Conservation (phyloP, 306 rosid species). For the Prinsepia uniflora region DNA sequence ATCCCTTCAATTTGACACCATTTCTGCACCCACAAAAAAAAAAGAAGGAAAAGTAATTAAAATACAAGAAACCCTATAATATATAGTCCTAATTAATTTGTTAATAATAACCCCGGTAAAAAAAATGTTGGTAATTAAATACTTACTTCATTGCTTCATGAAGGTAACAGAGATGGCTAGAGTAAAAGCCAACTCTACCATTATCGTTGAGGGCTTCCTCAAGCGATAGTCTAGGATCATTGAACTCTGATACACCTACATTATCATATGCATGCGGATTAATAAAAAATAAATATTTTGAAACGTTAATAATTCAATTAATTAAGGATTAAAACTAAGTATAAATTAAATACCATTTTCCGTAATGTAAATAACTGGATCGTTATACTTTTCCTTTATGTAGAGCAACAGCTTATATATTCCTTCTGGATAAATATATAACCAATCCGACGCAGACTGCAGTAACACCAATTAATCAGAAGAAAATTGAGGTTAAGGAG, state of each 20-base stretch:
- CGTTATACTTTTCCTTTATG: not conserved
- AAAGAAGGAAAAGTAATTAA: not conserved
- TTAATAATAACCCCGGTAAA: too few relatives aligned
- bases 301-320: not conserved
- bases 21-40: constrained; percentile 19
- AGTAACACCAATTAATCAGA: not conserved
- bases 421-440: constrained; percentile 20
- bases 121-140: not conserved
- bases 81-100: not conserved
- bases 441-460: not conserved
- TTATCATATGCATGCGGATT: too few relatives aligned
- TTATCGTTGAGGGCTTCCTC: constrained; percentile 28
- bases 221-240: not conserved
- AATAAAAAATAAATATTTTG: not conserved
- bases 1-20: constrained; percentile 61
- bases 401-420: constrained; percentile 1
- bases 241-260: constrained; percentile 34
- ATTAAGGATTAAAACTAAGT: too few relatives aligned
- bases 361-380: constrained; percentile 32
- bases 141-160: constrained; percentile 44
- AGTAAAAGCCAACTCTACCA: constrained; percentile 23
- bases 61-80: not conserved
- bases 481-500: not conserved
- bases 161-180: constrained; percentile 30
- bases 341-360: constrained; percentile 39